Percentiles rank a stretch among this genome's conserved stretches.
phyloP scores from a whole-genome alignment of 2,329 filamentous ascomycete genomes.

The Teratosphaeriaceae sp. region DNA sequence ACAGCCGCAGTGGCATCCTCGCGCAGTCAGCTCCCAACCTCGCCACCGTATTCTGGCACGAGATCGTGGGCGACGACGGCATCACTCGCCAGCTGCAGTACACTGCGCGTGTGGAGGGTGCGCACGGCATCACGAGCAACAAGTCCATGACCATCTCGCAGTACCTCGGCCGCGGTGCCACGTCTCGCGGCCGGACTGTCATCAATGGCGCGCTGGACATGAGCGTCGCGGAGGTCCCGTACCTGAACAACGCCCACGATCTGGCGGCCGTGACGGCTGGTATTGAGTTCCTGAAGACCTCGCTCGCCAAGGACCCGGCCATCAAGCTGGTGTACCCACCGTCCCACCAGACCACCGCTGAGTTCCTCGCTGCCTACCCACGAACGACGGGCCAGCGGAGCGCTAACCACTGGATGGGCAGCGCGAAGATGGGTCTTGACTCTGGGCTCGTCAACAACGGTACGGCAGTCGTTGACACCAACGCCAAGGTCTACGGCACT shows the following conservation, averaged over 20 bases:
- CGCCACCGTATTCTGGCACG: constrained; percentile 56
- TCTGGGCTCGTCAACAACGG: constrained; percentile 35
- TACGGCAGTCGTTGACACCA: constrained; percentile 43
- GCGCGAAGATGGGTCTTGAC: constrained; percentile 36
- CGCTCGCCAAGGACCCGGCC: constrained; percentile 47
- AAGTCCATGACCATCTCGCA: constrained; percentile 37
- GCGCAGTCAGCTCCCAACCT: constrained; percentile 61
- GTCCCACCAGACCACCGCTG: constrained; percentile 45
- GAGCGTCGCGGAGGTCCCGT: constrained; percentile 53
- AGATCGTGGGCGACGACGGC: constrained; percentile 51
- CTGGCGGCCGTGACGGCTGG: constrained; percentile 57
- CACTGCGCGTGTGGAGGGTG: constrained; percentile 58
- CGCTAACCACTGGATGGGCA: constrained; percentile 42
- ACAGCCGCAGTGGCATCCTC: constrained; percentile 51
- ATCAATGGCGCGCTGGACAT: constrained; percentile 54
- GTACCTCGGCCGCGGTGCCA: constrained; percentile 59
- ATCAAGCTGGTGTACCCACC: constrained; percentile 53
- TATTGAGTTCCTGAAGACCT: constrained; percentile 53
- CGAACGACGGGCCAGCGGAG: constrained; percentile 33
- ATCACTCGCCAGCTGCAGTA: constrained; percentile 59
- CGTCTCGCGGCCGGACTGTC: constrained; percentile 55
- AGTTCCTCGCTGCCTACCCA: constrained; percentile 46
- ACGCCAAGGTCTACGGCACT: constrained; percentile 51
- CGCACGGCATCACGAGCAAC: constrained; percentile 37
- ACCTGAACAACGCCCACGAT: constrained; percentile 52